Base-by-base conservation (phyloP, 75 land plant genomes). In the Picea sitchensis region DNA sequence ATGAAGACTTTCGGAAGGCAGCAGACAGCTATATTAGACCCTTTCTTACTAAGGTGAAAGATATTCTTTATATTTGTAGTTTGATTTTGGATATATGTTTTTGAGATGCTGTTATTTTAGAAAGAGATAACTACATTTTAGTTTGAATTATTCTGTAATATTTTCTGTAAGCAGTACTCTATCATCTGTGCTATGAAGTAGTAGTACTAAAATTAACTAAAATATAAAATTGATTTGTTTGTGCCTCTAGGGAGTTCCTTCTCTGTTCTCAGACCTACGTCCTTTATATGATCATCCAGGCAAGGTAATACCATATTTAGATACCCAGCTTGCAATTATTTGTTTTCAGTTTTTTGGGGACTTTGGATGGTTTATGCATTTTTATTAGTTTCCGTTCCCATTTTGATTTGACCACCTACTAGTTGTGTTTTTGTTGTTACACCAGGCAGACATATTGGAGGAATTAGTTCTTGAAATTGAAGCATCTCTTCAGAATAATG, bases 231-330 rank as follows among this genome's bases (percentile, higher is more conserved):
- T 21, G 21, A 18, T 69, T 68, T 69, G 73, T 1, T 58, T 81
- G 57, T 82, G 20, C 34, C 18, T 83, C 61, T 78, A 96, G 98
- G 99, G 99, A 7, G 98, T 95, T 80, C 99, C 99, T 32, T 97
- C 99, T 38, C 88, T 97, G 65, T 97, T 97, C 85, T 90, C 96
- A 62, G 99, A 95, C 81, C 90, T 97, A 34, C 88, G 90, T 51
- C 87, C 99, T 31, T 84, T 97, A 83, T 97, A 97, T 80, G 81
- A 88, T 84, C 92, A 90, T 57, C 87, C 90, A 73, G 94, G 82
- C 58, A 95, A 93, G 99, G 99, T 96, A 80, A 64, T 13, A 56
- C 6, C 51, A 41, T 20, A 6, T 34, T 14, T 36, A 18, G 9
- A 79, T 31, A 65, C 31, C 51, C n/a, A 34, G 21, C 62, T 61